Base-by-base conservation (phyloP, 2,329 filamentous ascomycete genomes). In the Beauveria sp. region DNA sequence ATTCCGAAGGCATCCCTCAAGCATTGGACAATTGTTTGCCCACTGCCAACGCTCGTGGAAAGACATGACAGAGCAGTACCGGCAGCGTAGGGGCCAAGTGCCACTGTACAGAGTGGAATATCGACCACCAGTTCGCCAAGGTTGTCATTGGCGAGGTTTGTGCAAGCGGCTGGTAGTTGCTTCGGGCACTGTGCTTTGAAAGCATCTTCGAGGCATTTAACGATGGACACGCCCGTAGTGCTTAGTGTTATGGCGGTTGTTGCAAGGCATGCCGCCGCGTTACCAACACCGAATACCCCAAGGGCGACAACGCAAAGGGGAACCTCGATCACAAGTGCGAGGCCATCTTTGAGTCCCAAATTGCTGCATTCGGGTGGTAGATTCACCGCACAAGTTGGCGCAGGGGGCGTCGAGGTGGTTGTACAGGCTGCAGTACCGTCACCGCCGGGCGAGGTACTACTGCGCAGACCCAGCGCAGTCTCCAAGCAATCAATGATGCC, bases 11-110 rank as follows among this genome's bases (percentile, higher is more conserved):
- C 59, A 20, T 45, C 26, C 2, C 18, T 24, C 18, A 61, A 43
- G 59, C 59, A 61, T 42, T 24, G 18, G 12, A 57, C 59, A 57
- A 61, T 51, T 18, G 50, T n/a, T 5, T 22, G 38, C 2, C 59
- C 59, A 22, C 20, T 50, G 22, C n/a, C 18, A 5, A 10, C 14
- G 20, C 3, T 30, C 7, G 51, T 56, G 1, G 59, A 50, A 24
- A 61, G 30, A 24, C 59, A 61, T 5, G 24, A 26, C 22, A 56
- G 45, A 10, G 52, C 59, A 46, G 34, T 20, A 26, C 59, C 59
- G 8, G 40, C 43, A 14, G 59, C 59, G 20, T 56, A 61, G 1
- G 1, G 59, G 5, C 59, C 59, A 5, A 61, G 45, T 9, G 51
- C 51, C 16, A 26, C 53, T n/a, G 14, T 38, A 22, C 59, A 61